Base-by-base conservation (phyloP, 1,284 basidiomycete genomes). In the Kwoniella shivajii region DNA sequence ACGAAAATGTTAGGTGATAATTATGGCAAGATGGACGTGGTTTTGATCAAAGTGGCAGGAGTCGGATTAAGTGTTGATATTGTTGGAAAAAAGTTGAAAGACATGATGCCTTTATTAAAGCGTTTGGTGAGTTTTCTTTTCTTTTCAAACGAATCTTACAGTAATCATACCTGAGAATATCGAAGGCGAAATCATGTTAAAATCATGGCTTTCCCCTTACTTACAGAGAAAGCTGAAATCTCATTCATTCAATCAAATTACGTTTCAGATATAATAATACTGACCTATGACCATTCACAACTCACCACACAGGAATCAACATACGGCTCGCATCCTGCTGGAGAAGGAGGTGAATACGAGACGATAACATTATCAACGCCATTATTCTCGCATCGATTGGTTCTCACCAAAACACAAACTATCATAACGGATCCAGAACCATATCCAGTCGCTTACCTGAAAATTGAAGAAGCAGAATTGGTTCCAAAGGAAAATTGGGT, bases 261-360 rank as follows among this genome's bases (percentile, higher is more conserved):
- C n/a, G n/a, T n/a, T n/a, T n/a, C n/a, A n/a, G n/a, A n/a, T n/a
- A n/a, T n/a, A n/a, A n/a, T n/a, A n/a, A n/a, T n/a, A n/a, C n/a
- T n/a, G n/a, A n/a, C n/a, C n/a, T n/a, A n/a, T n/a, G n/a, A n/a
- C 13, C 44, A 27, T 20, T 46, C 10, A 22, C 44, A 13, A 26
- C 13, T 6, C 44, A 14, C 13, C 16, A 26, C 13, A 3, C 63
- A 93, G 89, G 89, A 94, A 73, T 69, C 79, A 4, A 78, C 85
- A 41, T 99, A 95, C 69, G 93, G 93, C 0, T 87, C 90, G 0
- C 96, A 99, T 75, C 84, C 96, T 1, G 97, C 94, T 61, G 96
- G 96, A 4, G 96, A 99, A 79, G 96, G 96, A 2, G 96, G 96
- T 1, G 96, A 99, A 80, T 99, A 98, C 74, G 96, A 99, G 76